These are phyloP conservation scores for Phytopythium mirpurense DNA, from an alignment of 352 stramenopile species.

Conservation along the genomic window DNA sequence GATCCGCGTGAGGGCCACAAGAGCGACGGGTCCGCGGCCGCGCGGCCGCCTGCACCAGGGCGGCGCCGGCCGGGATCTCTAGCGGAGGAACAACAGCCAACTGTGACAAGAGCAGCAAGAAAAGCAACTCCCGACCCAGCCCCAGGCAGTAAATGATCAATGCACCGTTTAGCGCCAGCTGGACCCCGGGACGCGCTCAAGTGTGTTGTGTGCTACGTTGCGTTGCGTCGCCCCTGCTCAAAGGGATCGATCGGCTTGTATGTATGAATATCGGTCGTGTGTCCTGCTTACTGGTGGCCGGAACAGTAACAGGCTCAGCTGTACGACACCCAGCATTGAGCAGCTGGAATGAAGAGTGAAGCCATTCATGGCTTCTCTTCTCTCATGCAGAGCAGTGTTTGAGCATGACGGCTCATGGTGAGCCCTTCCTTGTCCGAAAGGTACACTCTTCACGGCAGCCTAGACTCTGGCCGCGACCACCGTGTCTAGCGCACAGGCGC, in stretches of 20 bases:
- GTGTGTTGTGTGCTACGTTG: slow-evolving; percentile 15
- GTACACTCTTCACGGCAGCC: no score
- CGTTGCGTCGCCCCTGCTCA: neutral
- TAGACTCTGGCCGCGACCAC: no score
- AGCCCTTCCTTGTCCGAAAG: no score
- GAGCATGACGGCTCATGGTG: no score
- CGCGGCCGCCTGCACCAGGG: neutral
- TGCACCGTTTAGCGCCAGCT: slow-evolving; percentile 37
- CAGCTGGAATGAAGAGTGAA: no score
- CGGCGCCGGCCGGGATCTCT: slow-evolving; percentile 10
- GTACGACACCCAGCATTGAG: no score
- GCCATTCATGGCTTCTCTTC: no score
- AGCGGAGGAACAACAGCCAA: slow-evolving; percentile 30
- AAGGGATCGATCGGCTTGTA: neutral
- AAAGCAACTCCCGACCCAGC: slow-evolving; percentile 26
- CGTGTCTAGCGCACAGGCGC: no score
- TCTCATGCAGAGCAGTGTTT: no score
- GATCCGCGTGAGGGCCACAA: neutral
- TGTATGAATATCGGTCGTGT: no score
- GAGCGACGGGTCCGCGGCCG: neutral
- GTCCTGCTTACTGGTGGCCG: no score
- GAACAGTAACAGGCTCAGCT: no score
- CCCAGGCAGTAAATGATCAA: slow-evolving; percentile 33
- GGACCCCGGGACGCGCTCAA: slow-evolving; percentile 32
- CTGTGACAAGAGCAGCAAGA: slow-evolving; percentile 30